Evolutionary conservation across 1,139 yeast genomes (phyloP).

Genomic region (Suhomyces guaymorum): DNA sequence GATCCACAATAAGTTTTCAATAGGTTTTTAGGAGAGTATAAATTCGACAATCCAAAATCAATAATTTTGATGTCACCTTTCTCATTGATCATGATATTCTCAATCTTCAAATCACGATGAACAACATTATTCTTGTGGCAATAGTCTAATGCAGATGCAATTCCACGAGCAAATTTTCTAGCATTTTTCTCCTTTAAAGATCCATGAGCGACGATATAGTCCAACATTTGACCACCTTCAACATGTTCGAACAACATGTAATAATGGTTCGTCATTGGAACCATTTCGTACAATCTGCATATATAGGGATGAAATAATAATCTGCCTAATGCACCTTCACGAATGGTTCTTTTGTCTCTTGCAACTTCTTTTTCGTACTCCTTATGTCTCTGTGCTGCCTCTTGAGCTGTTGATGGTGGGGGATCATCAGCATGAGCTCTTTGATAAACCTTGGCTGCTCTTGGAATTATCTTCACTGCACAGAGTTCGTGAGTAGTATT

Average conservation of each 20-base stretch:
- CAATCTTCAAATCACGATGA: slow-evolving; percentile 95
- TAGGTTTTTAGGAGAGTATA: slow-evolving; percentile 69
- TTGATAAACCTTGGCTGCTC: slow-evolving; percentile 75
- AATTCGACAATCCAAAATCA: slow-evolving; percentile 91
- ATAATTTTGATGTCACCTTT: slow-evolving; percentile 93
- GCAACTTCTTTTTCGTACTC: slow-evolving; percentile 86
- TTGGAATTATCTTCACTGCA: slow-evolving; percentile 80
- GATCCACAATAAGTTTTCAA: slow-evolving; percentile 97
- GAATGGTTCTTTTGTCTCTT: slow-evolving; percentile 85
- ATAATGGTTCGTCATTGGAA: slow-evolving; percentile 94
- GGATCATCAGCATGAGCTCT: slow-evolving; percentile 76
- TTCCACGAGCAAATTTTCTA: slow-evolving; percentile 93
- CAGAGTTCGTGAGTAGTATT: slow-evolving; percentile 79
- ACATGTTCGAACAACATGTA: slow-evolving; percentile 97
- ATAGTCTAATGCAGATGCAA: slow-evolving; percentile 90
- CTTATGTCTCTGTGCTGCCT: slow-evolving; percentile 61
- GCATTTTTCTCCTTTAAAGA: slow-evolving; percentile 93
- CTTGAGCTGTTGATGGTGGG: slow-evolving; percentile 58
- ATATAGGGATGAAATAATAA: slow-evolving; percentile 89
- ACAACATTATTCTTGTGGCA: slow-evolving; percentile 93
- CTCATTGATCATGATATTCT: slow-evolving; percentile 90
- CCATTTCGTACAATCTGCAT: slow-evolving; percentile 89
- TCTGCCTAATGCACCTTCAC: slow-evolving; percentile 94
- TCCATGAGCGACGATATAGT: slow-evolving; percentile 96
- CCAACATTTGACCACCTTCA: slow-evolving; percentile 97